phyloP scores from a whole-genome alignment of 106 monocot genomes.

The Phalaenopsis aphrodite region DNA sequence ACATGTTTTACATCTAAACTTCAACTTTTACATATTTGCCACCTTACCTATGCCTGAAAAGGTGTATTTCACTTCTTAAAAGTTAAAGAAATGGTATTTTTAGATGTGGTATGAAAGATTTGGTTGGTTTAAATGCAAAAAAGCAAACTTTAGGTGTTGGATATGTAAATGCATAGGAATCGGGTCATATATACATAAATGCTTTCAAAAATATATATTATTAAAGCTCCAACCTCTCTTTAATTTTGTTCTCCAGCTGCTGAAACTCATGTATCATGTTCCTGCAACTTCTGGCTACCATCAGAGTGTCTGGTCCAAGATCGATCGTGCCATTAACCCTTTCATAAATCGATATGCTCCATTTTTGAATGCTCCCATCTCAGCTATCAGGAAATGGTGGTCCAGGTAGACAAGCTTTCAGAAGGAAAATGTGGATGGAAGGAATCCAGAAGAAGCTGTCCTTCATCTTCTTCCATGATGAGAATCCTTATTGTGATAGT shows the following conservation, averaged over 20 bases:
- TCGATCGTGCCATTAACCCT: constrained; percentile 16
- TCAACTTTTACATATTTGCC: too few species aligned
- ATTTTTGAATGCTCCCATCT: constrained; percentile 23
- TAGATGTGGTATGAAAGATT: too few species aligned
- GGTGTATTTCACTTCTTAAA: too few species aligned
- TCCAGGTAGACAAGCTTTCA: not conserved
- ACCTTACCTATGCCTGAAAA: too few species aligned
- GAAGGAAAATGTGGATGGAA: not conserved
- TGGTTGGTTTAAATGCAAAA: too few species aligned
- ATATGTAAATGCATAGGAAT: too few species aligned
- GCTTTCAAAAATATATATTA: not conserved
- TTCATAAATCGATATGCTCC: constrained; percentile 13
- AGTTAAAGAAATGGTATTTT: too few species aligned
- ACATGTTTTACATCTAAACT: too few species aligned
- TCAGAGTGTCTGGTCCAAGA: constrained; percentile 30
- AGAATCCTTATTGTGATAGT: not conserved
- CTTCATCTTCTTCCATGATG: not conserved
- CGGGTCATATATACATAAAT: not conserved
- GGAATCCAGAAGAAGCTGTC: not conserved
- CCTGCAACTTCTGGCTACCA: constrained; percentile 28
- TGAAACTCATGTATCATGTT: constrained; percentile 37
- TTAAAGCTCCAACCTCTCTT: not conserved
- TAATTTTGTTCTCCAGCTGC: constrained; percentile 16
- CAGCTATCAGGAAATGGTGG: constrained; percentile 26
- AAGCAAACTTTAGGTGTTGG: too few species aligned